Evolutionary conservation across 2,329 filamentous ascomycete genomes (phyloP).

Genomic region (Fusarium gaditjirri): DNA sequence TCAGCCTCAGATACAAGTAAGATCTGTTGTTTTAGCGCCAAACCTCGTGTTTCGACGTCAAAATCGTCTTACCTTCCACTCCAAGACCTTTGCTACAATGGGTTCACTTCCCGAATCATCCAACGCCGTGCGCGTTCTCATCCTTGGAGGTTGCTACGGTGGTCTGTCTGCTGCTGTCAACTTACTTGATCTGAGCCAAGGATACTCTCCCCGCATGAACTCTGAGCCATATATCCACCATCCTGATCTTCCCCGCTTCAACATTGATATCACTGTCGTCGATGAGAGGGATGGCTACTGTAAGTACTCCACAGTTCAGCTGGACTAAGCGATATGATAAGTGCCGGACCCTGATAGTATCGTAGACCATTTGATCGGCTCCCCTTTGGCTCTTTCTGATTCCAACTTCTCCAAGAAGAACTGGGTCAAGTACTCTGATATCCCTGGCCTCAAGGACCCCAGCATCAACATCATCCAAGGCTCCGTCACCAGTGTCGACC

Average conservation of each 20-base stretch:
- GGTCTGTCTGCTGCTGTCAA: slow-evolving; percentile 75
- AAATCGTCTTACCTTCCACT: slow-evolving; percentile 10
- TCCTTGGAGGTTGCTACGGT: slow-evolving; percentile 78
- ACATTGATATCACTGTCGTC: slow-evolving; percentile 76
- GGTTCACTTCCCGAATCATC: slow-evolving; percentile 44
- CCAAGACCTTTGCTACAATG: slow-evolving; percentile 42
- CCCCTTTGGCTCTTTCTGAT: slow-evolving; percentile 76
- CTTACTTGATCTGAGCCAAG: slow-evolving; percentile 72
- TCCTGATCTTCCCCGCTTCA: slow-evolving; percentile 58
- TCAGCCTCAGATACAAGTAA: slow-evolving; percentile 7
- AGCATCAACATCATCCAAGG: slow-evolving; percentile 74
- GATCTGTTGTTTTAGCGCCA: slow-evolving; percentile 1
- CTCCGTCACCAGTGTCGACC: slow-evolving; percentile 69
- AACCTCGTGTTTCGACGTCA: slow-evolving; percentile 2
- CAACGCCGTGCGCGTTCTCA: slow-evolving; percentile 65
- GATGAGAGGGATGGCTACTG: slow-evolving; percentile 88
- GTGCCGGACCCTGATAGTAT: slow-evolving; percentile 5
- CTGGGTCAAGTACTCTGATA: slow-evolving; percentile 76
- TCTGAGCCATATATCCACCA: slow-evolving; percentile 53
- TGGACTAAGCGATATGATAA: background rate
- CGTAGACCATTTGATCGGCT: slow-evolving; percentile 79
- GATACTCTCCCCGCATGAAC: slow-evolving; percentile 60
- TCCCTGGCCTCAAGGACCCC: slow-evolving; percentile 72
- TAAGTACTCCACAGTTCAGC: slow-evolving; percentile 54
- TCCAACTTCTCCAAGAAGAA: slow-evolving; percentile 71